Base-by-base conservation (phyloP, 805 yeast genomes). In the Metschnikowia chrysomelidarum region DNA sequence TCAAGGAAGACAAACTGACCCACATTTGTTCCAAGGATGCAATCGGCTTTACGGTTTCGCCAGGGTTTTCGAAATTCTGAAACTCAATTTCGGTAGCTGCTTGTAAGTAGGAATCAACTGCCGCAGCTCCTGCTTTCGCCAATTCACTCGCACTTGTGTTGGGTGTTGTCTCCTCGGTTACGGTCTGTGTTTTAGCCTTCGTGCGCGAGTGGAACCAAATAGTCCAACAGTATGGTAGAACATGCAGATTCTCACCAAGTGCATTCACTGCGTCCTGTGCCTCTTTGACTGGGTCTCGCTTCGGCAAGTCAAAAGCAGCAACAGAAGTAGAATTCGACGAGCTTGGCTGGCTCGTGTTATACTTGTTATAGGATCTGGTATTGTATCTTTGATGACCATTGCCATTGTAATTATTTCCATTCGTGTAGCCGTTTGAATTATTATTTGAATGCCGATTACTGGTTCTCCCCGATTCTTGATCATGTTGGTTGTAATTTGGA, bases 11-110 rank as follows among this genome's bases (percentile, higher is more conserved):
- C 23, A 74, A 46, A 22, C 69, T 52, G 44, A 60, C 48, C 79
- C 79, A 76, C 58, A 76, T 57, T 49, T 76, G 78, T 50, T 76
- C 81, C 18, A 76, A 50, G 3, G 76, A 58, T 11, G 67, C 75
- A 32, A 76, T 67, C 32, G 53, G 40, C 28, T 53, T 54, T 24
- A 57, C 53, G 6, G 41, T 12, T 29, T 51, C 31, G 17, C 38
- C 38, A 9, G 42, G 41, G 12, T 47, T 34, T 27, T 41, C 45
- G 19, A 57, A 43, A 30, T 53, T 49, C 3, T 67, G 62, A 38
- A 73, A 72, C 30, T 56, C 59, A 19, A 73, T 56, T 39, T 71
- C 64, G 19, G 51, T 57, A 7, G 76, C 72, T n/a, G 68, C 64
- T 43, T 70, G 69, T 27, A 74, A 53, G 45, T 74, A 74, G 28